Evolutionary conservation across 345 rosid species (phyloP).

Genomic region (Melastoma malabathricum): DNA sequence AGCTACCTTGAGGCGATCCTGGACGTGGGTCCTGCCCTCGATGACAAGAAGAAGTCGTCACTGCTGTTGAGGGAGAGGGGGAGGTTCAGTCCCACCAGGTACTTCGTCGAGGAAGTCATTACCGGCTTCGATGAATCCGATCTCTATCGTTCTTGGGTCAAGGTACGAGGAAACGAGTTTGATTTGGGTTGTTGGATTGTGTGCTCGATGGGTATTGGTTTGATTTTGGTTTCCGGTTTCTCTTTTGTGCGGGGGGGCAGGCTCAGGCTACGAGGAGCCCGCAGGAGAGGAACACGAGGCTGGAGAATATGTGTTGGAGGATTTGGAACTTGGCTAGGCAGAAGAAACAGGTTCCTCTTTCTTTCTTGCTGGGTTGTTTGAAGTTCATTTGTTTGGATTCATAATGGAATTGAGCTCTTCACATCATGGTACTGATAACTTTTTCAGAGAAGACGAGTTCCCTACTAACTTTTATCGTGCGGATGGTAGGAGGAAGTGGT

Average conservation of each 20-base stretch:
- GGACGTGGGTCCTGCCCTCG: conserved; percentile 88
- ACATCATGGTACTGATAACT: too few relatives aligned
- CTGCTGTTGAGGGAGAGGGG: conserved; percentile 88
- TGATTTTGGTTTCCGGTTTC: background rate
- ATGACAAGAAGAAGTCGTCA: conserved; percentile 65
- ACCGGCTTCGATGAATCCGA: conserved; percentile 97
- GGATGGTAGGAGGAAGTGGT: too few relatives aligned
- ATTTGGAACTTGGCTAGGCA: conserved; percentile 99
- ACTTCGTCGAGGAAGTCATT: conserved; percentile 94
- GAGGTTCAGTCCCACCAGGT: conserved; percentile 88
- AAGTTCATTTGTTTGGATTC: background rate
- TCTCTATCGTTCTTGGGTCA: conserved; percentile 83
- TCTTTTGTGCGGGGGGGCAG: conserved; percentile 13
- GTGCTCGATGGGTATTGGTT: background rate
- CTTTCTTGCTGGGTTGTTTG: background rate
- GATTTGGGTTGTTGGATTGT: background rate
- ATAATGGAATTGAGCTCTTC: too few relatives aligned
- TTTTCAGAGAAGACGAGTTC: too few relatives aligned
- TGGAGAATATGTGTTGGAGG: conserved; percentile 99
- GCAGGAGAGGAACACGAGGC: conserved; percentile 88
- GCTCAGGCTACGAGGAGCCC: conserved; percentile 98
- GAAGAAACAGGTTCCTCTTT: conserved; percentile 69
- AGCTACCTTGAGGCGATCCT: conserved; percentile 95
- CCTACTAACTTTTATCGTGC: too few relatives aligned
- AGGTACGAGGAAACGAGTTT: conserved; percentile 18